Evolutionary conservation across 2,329 filamentous ascomycete genomes (phyloP).

Genomic region (Thermomyces lanuginosus): DNA sequence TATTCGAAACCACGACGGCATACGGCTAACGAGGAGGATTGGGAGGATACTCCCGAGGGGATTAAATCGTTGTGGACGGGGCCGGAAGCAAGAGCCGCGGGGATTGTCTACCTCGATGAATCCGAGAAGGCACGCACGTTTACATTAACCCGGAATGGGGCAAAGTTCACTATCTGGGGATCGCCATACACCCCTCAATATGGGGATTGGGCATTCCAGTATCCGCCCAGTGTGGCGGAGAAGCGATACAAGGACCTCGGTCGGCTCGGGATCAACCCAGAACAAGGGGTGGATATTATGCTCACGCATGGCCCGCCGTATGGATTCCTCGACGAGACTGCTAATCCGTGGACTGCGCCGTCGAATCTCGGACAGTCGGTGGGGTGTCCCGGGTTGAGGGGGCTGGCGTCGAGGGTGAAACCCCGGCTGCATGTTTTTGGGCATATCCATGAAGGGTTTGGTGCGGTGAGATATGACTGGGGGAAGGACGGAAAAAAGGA

Average conservation of each 20-base stretch:
- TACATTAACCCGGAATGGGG: slow-evolving; percentile 30
- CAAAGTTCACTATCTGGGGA: slow-evolving; percentile 36
- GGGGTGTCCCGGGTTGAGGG: slow-evolving; percentile 40
- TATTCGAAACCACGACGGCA: slow-evolving; percentile 16
- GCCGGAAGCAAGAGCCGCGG: slow-evolving; percentile 27
- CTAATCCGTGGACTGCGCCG: too few relatives aligned
- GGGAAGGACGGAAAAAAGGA: background rate
- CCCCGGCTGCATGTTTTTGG: slow-evolving; percentile 46
- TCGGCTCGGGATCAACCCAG: slow-evolving; percentile 5
- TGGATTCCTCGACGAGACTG: slow-evolving; percentile 33
- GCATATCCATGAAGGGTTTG: slow-evolving; percentile 44
- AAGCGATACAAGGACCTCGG: slow-evolving; percentile 37
- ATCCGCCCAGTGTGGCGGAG: slow-evolving; percentile 28
- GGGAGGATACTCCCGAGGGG: too few relatives aligned
- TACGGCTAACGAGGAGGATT: slow-evolving; percentile 6
- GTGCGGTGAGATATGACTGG: slow-evolving; percentile 24
- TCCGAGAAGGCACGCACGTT: slow-evolving; percentile 34
- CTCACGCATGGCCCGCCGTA: slow-evolving; percentile 46
- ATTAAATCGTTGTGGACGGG: slow-evolving; percentile 34
- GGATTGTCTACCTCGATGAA: slow-evolving; percentile 41
- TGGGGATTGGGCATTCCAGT: slow-evolving; percentile 40
- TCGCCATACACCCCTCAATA: slow-evolving; percentile 39
- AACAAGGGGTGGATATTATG: slow-evolving; percentile 34
- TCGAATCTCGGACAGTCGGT: slow-evolving; percentile 21
- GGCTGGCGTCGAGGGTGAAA: slow-evolving; percentile 33